These are phyloP conservation scores for Gossypium schwendimanii DNA, from an alignment of 441 rosid species.

Conservation along the genomic window DNA sequence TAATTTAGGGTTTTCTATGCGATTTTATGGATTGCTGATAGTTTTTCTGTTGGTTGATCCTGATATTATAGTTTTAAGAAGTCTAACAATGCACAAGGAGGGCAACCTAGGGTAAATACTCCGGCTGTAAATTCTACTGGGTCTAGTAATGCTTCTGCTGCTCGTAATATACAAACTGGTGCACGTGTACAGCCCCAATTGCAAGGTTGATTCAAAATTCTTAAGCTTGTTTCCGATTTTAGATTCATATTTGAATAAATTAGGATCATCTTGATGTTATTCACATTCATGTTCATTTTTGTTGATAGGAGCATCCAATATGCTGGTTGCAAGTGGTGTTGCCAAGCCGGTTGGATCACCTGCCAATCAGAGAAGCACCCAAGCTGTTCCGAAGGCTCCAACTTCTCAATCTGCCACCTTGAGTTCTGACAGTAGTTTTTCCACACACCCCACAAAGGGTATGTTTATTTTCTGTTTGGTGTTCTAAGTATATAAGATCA, in stretches of 20 bases:
- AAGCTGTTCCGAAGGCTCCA: slow-evolving; percentile 73
- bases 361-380: slow-evolving; percentile 34
- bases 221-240: neutral
- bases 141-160: slow-evolving; percentile 31
- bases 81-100: slow-evolving; percentile 1
- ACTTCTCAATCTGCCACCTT: slow-evolving; percentile 62
- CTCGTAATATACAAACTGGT: slow-evolving; percentile 52
- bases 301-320: slow-evolving; percentile 47
- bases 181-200: slow-evolving; percentile 42
- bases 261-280: neutral
- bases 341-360: slow-evolving; percentile 39
- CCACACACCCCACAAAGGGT: slow-evolving; percentile 54
- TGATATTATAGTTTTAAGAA: slow-evolving; percentile 43
- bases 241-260: neutral
- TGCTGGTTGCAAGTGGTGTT: slow-evolving; percentile 26
- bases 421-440: slow-evolving; percentile 36
- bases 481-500: neutral
- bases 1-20: neutral
- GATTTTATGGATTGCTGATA: neutral
- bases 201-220: slow-evolving; percentile 40
- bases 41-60: neutral
- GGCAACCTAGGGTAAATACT: slow-evolving; percentile 34
- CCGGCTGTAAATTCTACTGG: slow-evolving; percentile 41
- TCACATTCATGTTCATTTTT: neutral
- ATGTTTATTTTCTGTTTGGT: slow-evolving; percentile 9